These are phyloP conservation scores for Stereum hirsutum DNA, from an alignment of 1,284 basidiomycete species.

Conservation along the genomic window DNA sequence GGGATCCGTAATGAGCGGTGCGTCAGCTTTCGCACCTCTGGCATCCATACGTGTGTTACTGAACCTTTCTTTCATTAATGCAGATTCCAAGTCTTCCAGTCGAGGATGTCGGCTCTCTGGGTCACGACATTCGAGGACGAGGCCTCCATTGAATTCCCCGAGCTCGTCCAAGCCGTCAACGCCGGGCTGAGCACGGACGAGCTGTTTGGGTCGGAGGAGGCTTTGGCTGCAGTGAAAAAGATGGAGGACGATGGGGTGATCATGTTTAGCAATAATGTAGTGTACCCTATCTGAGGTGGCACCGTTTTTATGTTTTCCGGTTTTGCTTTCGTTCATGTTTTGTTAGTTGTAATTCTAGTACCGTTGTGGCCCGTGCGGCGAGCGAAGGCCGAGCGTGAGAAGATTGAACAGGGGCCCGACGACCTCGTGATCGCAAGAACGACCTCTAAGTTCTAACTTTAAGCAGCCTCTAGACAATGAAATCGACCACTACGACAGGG, in stretches of 20 bases:
- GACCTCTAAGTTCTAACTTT: too few relatives aligned
- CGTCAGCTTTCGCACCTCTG: slow-evolving; percentile 11
- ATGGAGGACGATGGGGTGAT: slow-evolving; percentile 85
- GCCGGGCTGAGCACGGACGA: slow-evolving; percentile 59
- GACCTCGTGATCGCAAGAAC: too few relatives aligned
- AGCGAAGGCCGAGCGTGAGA: too few relatives aligned
- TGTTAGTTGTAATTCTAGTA: too few relatives aligned
- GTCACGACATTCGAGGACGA: slow-evolving; percentile 61
- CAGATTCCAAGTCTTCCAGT: slow-evolving; percentile 73
- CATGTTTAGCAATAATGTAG: slow-evolving; percentile 78
- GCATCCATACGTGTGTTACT: background rate
- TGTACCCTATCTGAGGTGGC: slow-evolving; percentile 58
- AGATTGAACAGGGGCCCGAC: too few relatives aligned
- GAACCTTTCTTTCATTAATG: slow-evolving; percentile 5
- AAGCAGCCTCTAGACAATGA: too few relatives aligned
- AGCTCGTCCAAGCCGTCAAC: slow-evolving; percentile 76
- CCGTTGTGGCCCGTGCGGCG: too few relatives aligned
- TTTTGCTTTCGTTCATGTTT: too few relatives aligned
- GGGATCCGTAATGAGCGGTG: slow-evolving; percentile 50
- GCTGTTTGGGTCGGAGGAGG: slow-evolving; percentile 79
- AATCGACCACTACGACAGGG: too few relatives aligned
- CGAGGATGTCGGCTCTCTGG: slow-evolving; percentile 65
- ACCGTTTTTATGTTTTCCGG: too few relatives aligned
- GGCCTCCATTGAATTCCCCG: slow-evolving; percentile 64
- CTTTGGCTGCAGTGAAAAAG: slow-evolving; percentile 57